Conservation (phyloP, 2,329 filamentous ascomycete genomes). For the Epichloe uncinata region DNA sequence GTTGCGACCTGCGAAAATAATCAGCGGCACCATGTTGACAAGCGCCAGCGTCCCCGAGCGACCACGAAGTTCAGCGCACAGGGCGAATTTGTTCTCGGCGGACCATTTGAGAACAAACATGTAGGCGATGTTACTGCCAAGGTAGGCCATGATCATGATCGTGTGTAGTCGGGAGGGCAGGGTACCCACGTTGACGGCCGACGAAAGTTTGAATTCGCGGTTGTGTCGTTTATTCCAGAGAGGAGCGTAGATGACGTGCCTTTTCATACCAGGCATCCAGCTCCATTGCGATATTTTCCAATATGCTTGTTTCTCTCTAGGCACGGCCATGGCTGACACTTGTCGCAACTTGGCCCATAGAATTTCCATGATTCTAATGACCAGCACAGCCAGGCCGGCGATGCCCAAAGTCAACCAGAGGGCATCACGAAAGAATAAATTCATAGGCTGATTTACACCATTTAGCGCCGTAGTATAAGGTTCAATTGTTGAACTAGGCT, state of each 20-base stretch:
- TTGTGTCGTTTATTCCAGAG: slow-evolving; percentile 54
- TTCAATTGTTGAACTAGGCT: slow-evolving; percentile 35
- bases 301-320: slow-evolving; percentile 40
- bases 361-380: slow-evolving; percentile 40
- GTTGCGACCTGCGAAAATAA: slow-evolving; percentile 83
- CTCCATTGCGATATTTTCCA: slow-evolving; percentile 45
- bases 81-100: slow-evolving; percentile 43
- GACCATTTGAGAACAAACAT: slow-evolving; percentile 48
- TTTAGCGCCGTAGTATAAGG: slow-evolving; percentile 43
- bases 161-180: slow-evolving; percentile 52
- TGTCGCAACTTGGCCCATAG: slow-evolving; percentile 43
- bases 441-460: slow-evolving; percentile 46
- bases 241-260: slow-evolving; percentile 46
- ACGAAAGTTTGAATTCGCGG: slow-evolving; percentile 49
- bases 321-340: slow-evolving; percentile 42
- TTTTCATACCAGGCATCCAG: slow-evolving; percentile 51
- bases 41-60: slow-evolving; percentile 72
- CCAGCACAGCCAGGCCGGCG: slow-evolving; percentile 38
- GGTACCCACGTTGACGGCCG: slow-evolving; percentile 46
- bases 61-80: slow-evolving; percentile 73
- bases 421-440: slow-evolving; percentile 41
- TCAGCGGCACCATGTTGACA: slow-evolving; percentile 83
- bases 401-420: slow-evolving; percentile 50
- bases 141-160: slow-evolving; percentile 41
- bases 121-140: slow-evolving; percentile 48